Base-by-base conservation (phyloP, 176 grass and related monocot species). In the Otatea glauca region DNA sequence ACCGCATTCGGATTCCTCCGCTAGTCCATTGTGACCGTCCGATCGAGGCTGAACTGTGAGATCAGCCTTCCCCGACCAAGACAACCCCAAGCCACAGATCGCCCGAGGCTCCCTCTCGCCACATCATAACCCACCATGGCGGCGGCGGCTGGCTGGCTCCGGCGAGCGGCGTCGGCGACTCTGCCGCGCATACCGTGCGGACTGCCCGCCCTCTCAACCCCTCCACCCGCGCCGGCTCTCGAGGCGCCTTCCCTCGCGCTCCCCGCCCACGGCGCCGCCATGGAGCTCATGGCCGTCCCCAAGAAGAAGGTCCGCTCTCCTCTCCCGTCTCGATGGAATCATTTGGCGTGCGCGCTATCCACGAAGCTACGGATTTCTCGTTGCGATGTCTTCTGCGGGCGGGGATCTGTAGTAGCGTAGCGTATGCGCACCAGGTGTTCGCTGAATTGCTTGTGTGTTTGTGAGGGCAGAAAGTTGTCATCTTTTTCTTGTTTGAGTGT, bases 201-300 rank as follows among this genome's bases (percentile, higher is more conserved):
- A 15, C 25, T 85, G 32, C 18, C 75, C 37, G 23, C 72, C 81
- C 25, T 88, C 14, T 63, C 59, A 23, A 3, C 74, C 39, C 73
- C 85, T 47, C 45, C 34, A 6, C 11, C 83, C 1, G 41, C 83
- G 73, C 48, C 38, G 67, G 56, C 73, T 48, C 15, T 60, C 7
- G 64, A 78, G 48, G 47, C 83, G 15, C 68, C 73, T 35, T 72
- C 77, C 7, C 45, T 81, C 42, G 37, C 66, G 24, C 37, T 94
- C 53, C 67, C 87, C 2, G 34, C 77, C 42, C 79, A 85, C 49
- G 75, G 21, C 9, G 24, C 45, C 23, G 65, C 90, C 35, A 84
- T 95, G 83, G 88, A 95, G 55, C 93, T 95, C 88, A 92, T 95
- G 93, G 93, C 90, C 34, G 88, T 95, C 21, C 93, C 90, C 65